Evolutionary conservation across 2,329 filamentous ascomycete genomes (phyloP), one percentile per base, ranked within the genome.

Genomic region (Setomelanomma holmii): DNA sequence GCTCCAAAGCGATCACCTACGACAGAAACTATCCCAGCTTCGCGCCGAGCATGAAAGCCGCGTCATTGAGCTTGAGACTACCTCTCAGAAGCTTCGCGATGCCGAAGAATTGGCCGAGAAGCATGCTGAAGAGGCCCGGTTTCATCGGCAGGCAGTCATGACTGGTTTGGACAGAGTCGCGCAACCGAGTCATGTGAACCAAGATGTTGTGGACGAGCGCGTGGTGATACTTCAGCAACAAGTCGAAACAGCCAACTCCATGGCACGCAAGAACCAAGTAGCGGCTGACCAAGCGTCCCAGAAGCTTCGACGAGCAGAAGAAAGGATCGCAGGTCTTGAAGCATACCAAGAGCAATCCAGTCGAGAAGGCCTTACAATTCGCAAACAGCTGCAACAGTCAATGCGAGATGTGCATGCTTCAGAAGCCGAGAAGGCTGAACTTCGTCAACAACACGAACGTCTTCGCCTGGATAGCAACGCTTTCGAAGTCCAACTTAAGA

Each of bases 301-400:
- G 69, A 96, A 93, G 72, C 82, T 99, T 46, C 89, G 95, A 46
- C 89, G 89, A 52, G 95, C 95, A 3, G 96, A 99, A 76, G 96
- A 98, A 78, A 88, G 95, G 36, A 98, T 99, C 72, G 96, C 95
- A 4, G 95, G 95, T 5, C 83, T 99, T 3, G 95, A 99, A 74
- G 91, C 92, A 22, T 98, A 98, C 73, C 95, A 99, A 76, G 95
- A 99, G 71, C 95, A 99, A 76, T 89, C 93, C 4, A 98, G 93
- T 75, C 86, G 95, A 39, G 96, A 99, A 75, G 92, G 92, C 42
- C 86, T 99, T 48, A 86, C 88, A 30, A 91, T 98, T 60, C 87
- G 95, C 48, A 88, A 95, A 70, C 93, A 98, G 70, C 83, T 99
- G 46, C 95, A 98, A 72, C 83, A 86, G 21, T 87, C 90, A 4